Conservation (phyloP, 768 basidiomycete species). For the Rubroboletus satanas region DNA sequence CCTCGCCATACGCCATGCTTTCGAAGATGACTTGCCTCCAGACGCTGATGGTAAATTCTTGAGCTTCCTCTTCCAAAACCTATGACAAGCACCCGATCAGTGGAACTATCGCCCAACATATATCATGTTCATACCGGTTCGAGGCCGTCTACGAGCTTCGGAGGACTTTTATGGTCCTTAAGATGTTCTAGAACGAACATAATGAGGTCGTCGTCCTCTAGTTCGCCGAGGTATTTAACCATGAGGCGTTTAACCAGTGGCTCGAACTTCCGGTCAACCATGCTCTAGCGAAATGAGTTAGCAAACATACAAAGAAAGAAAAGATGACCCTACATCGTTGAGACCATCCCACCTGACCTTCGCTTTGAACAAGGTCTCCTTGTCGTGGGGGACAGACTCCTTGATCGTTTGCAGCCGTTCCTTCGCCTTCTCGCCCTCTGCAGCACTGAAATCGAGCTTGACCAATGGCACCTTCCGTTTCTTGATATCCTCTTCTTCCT, state of each 20-base stretch:
- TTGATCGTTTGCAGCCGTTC: slow-evolving; percentile 79
- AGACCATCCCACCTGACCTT: slow-evolving; percentile 92
- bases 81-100: slow-evolving; percentile 29
- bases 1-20: slow-evolving; percentile 89
- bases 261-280: slow-evolving; percentile 84
- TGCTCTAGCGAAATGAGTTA: slow-evolving; percentile 44
- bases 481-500: slow-evolving; percentile 76
- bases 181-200: slow-evolving; percentile 93
- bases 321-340: slow-evolving; percentile 60
- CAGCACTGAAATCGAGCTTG: slow-evolving; percentile 84
- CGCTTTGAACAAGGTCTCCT: slow-evolving; percentile 72
- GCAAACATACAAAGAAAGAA: slow-evolving; percentile 4
- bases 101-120: neutral
- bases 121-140: slow-evolving; percentile 69
- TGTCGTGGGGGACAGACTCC: slow-evolving; percentile 69
- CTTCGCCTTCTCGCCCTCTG: slow-evolving; percentile 76
- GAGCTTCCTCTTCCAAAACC: slow-evolving; percentile 92
- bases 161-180: slow-evolving; percentile 83
- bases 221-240: slow-evolving; percentile 83
- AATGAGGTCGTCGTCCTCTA: slow-evolving; percentile 90
- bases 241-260: slow-evolving; percentile 80
- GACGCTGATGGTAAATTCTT: slow-evolving; percentile 67
- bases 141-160: slow-evolving; percentile 83
- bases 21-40: slow-evolving; percentile 96
- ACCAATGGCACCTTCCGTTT: slow-evolving; percentile 85